Percentiles rank a stretch among this genome's conserved stretches.
Conservation (phyloP, 768 basidiomycete genomes). For the Sarcodon aspratus region DNA sequence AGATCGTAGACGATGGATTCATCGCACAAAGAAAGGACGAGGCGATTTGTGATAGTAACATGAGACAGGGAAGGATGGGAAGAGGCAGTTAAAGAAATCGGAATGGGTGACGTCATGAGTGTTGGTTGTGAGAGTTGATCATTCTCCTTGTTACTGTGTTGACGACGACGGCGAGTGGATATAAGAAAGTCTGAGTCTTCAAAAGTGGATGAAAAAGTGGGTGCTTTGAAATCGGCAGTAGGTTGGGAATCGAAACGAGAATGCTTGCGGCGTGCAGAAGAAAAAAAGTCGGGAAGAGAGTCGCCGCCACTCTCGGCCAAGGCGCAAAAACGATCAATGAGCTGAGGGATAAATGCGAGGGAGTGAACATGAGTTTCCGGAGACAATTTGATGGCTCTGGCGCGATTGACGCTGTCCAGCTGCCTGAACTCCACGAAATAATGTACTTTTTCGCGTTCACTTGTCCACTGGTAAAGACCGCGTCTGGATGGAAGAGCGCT, state of each 20-base stretch:
- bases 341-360: slow-evolving; percentile 6
- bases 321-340: slow-evolving; percentile 7
- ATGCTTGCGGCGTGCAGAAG: too few relatives aligned
- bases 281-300: neutral
- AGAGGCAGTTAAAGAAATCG: neutral
- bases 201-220: too few relatives aligned
- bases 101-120: neutral
- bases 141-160: neutral
- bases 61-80: slow-evolving; percentile 1
- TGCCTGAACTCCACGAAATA: slow-evolving; percentile 15
- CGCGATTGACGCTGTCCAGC: slow-evolving; percentile 1
- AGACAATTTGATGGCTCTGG: slow-evolving; percentile 1
- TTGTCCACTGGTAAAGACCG: slow-evolving; percentile 1
- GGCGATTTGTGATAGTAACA: slow-evolving; percentile 13
- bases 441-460: neutral
- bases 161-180: too few relatives aligned
- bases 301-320: neutral
- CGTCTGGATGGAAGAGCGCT: neutral
- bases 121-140: neutral
- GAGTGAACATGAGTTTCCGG: slow-evolving; percentile 4
- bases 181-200: too few relatives aligned
- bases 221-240: neutral
- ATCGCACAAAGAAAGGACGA: slow-evolving; percentile 6
- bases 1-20: slow-evolving; percentile 25
- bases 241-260: too few relatives aligned